Conservation (phyloP, 1,284 basidiomycete species). For the Cryptococcus amylolentus region DNA sequence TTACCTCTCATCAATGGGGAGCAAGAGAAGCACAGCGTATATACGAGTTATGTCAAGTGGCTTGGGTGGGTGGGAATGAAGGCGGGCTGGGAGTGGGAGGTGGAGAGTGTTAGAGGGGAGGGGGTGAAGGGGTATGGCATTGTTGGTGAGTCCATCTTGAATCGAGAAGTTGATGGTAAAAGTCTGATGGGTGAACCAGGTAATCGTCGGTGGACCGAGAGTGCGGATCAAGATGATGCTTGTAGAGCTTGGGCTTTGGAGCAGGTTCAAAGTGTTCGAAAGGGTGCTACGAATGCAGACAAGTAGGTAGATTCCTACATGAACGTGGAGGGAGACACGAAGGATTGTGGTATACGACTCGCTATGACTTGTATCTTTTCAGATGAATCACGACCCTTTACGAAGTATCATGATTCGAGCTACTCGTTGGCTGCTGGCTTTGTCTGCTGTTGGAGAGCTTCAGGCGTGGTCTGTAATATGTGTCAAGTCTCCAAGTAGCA, state of each 20-base stretch:
- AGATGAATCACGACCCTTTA: no score
- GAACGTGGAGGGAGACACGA: constrained; percentile 5
- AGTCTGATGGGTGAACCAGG: constrained; percentile 12
- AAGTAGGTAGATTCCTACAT: constrained; percentile 6
- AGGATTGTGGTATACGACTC: not conserved
- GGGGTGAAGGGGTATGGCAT: constrained; percentile 91
- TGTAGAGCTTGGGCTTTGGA: constrained; percentile 42
- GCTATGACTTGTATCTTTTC: no score
- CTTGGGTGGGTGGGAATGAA: constrained; percentile 63
- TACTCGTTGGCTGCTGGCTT: no score
- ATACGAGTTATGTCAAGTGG: constrained; percentile 79
- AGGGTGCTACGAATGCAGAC: constrained; percentile 9
- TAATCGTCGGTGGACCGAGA: constrained; percentile 35
- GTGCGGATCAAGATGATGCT: constrained; percentile 22
- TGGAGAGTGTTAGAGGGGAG: constrained; percentile 81
- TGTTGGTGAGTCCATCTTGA: constrained; percentile 58
- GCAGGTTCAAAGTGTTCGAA: constrained; percentile 37
- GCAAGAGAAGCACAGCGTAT: constrained; percentile 58
- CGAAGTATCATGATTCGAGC: no score
- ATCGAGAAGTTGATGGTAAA: not conserved
- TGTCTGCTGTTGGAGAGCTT: no score
- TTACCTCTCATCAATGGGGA: constrained; percentile 51
- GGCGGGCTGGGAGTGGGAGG: constrained; percentile 82
- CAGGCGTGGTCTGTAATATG: no score
- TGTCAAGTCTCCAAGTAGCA: no score